These are phyloP conservation scores for Catharanthus roseus DNA, from an alignment of 257 asterid species.

Conservation along the genomic window DNA sequence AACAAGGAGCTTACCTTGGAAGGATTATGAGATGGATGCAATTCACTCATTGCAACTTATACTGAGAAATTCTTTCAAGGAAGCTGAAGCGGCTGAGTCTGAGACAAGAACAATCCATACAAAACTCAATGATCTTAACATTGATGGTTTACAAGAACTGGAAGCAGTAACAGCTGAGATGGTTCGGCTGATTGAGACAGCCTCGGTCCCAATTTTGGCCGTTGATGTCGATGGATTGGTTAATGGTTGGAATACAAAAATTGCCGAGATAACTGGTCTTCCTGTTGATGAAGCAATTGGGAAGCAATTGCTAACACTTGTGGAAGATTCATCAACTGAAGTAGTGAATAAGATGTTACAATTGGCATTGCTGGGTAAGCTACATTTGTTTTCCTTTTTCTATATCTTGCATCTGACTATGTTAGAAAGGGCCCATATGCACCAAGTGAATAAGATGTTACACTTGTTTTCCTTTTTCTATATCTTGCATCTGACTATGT, in stretches of 20 bases:
- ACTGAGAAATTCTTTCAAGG: conserved; percentile 65
- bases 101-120: conserved; percentile 44
- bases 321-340: conserved; percentile 74
- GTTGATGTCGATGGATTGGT: conserved; percentile 78
- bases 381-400: background rate
- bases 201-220: conserved; percentile 84
- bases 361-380: conserved; percentile 66
- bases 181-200: conserved; percentile 92
- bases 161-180: conserved; percentile 87
- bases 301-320: conserved; percentile 61
- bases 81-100: conserved; percentile 32
- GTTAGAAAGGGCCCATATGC: no score
- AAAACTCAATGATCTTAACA: conserved; percentile 63
- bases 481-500: background rate
- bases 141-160: conserved; percentile 80
- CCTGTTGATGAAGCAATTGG: conserved; percentile 79
- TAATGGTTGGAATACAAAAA: conserved; percentile 89
- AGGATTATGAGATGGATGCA: conserved; percentile 92
- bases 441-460: no score
- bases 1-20: conserved; percentile 80
- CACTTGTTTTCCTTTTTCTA: no score
- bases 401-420: no score
- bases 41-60: conserved; percentile 93
- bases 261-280: conserved; percentile 76
- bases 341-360: conserved; percentile 65